A percentile compares a stretch with the other conserved stretches of the same genome.
phyloP scores from a whole-genome alignment of 2,329 filamentous ascomycete species.

The Orbilia brochopaga region DNA sequence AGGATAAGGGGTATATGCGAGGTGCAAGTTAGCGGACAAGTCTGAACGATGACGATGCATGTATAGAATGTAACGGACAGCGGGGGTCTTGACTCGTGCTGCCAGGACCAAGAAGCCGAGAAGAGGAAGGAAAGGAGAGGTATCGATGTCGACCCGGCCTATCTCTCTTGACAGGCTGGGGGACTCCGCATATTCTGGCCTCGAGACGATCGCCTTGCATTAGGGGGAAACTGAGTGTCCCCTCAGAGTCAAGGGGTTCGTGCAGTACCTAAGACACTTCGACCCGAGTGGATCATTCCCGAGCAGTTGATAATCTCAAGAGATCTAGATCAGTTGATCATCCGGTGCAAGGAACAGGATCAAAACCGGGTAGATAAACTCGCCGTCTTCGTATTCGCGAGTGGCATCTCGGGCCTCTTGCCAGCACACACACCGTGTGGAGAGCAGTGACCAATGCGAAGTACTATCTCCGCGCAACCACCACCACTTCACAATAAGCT shows the following conservation, averaged over 20 bases:
- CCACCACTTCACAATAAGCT: not conserved
- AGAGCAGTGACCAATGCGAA: not conserved
- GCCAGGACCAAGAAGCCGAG: conserved; percentile 4
- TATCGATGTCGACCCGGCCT: not conserved
- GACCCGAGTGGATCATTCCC: not conserved
- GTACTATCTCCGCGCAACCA: not conserved
- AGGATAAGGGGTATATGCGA: conserved; percentile 1
- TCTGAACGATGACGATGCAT: conserved; percentile 19
- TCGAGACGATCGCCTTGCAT: not conserved
- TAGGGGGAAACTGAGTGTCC: not conserved
- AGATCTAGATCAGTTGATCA: conserved; percentile 6
- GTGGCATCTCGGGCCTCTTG: not conserved
- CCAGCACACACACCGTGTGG: not conserved
- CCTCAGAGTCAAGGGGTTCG: not conserved
- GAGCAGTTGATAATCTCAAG: not conserved
- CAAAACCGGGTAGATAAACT: conserved; percentile 9
- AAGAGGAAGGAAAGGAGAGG: conserved; percentile 11
- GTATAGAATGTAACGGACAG: conserved; percentile 11
- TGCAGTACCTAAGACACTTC: not conserved
- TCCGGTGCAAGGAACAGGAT: not conserved
- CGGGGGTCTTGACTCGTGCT: conserved; percentile 3
- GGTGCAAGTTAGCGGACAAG: not conserved
- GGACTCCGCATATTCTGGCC: not conserved
- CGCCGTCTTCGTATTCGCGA: conserved; percentile 6
- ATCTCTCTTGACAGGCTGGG: not conserved